Percentiles rank a stretch among this genome's conserved stretches.
phyloP scores from a whole-genome alignment of 129 eudicot genomes.

The Centrapalus pauciflorus region DNA sequence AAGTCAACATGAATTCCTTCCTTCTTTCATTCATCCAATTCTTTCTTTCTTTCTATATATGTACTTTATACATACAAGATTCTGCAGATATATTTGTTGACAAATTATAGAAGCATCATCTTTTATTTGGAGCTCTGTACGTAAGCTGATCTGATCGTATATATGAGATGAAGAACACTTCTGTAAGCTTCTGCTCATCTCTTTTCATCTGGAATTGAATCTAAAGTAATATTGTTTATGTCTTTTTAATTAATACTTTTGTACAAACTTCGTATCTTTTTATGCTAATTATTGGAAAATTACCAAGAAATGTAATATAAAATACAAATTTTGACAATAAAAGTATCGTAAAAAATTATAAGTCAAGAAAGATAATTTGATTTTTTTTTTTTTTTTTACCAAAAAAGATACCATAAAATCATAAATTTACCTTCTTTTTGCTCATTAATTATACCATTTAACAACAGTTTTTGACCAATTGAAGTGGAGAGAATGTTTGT shows the following conservation, averaged over 20 bases:
- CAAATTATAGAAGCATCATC: not conserved
- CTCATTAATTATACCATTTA: too few species aligned
- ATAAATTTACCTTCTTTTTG: too few species aligned
- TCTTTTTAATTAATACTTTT: not conserved
- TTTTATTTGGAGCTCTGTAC: not conserved
- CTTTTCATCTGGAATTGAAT: not conserved
- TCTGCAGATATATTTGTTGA: slow-evolving; percentile 16
- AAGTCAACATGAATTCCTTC: slow-evolving; percentile 29
- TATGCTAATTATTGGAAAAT: not conserved
- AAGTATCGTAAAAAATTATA: too few species aligned
- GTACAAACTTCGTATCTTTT: not conserved
- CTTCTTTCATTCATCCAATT: not conserved
- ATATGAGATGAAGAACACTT: slow-evolving; percentile 33
- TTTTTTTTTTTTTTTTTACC: not conserved
- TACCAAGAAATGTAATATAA: not conserved
- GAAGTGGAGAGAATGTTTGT: too few species aligned
- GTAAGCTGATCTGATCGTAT: slow-evolving; percentile 16
- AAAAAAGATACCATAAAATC: not conserved
- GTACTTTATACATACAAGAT: not conserved
- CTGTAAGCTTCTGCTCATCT: slow-evolving; percentile 24
- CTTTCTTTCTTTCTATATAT: slow-evolving; percentile 12
- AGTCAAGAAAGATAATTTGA: too few species aligned
- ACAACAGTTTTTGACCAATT: too few species aligned
- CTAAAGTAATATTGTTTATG: not conserved
- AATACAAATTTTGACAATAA: too few species aligned